A percentile compares a stretch with the other conserved stretches of the same genome.
These are phyloP conservation scores for Debaryomyces fabryi DNA, from an alignment of 1,139 yeast genomes.

Conservation along the genomic window DNA sequence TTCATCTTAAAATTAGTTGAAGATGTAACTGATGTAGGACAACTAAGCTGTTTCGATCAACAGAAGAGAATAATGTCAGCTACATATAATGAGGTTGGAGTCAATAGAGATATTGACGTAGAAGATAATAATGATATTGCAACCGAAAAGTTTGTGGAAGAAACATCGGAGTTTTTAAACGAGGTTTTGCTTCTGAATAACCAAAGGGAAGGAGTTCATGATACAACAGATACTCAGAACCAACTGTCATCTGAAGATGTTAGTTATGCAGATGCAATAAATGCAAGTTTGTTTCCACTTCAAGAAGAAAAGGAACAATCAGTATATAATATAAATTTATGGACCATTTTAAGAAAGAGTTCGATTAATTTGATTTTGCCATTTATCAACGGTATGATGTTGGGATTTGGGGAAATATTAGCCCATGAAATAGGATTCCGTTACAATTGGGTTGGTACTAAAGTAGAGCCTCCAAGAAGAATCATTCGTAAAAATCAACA, in stretches of 20 bases:
- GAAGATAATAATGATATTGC: neutral
- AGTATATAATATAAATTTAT: conserved; percentile 21
- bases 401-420: conserved; percentile 93
- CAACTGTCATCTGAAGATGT: conserved; percentile 15
- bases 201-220: conserved; percentile 8
- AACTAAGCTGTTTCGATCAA: neutral
- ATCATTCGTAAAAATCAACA: conserved; percentile 23
- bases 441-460: conserved; percentile 79
- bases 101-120: neutral
- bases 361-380: conserved; percentile 83
- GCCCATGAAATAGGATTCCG: conserved; percentile 92
- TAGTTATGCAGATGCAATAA: conserved; percentile 21
- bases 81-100: neutral
- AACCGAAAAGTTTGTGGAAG: conserved; percentile 2
- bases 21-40: neutral
- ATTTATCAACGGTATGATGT: conserved; percentile 90
- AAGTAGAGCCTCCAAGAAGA: conserved; percentile 51
- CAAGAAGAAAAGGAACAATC: conserved; percentile 18
- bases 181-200: neutral
- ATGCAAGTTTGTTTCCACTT: conserved; percentile 26
- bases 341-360: conserved; percentile 48
- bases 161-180: conserved; percentile 1
- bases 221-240: conserved; percentile 8
- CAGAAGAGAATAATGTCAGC: conserved; percentile 1
- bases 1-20: neutral